Percentiles rank a stretch among this genome's conserved stretches.
Evolutionary conservation across 306 rosid genomes (phyloP).

Genomic region (Dalbergia oliveri): DNA sequence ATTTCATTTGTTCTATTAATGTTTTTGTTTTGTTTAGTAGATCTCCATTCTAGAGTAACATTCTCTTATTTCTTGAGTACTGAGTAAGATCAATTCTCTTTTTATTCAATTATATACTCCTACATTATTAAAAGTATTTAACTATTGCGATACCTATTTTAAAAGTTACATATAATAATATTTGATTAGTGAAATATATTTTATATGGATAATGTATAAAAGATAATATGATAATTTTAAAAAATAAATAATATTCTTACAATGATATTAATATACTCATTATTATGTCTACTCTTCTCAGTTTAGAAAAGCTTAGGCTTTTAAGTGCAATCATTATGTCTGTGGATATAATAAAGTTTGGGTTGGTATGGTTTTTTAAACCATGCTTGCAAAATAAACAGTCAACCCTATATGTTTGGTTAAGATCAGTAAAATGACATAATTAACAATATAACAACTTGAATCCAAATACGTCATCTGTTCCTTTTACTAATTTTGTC

Average conservation of each 20-base stretch:
- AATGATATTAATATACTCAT: not conserved
- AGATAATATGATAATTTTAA: too few species aligned
- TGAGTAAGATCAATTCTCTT: too few species aligned
- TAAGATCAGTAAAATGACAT: conserved; percentile 38
- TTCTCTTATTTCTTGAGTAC: not conserved
- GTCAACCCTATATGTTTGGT: conserved; percentile 24
- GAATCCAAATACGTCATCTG: not conserved
- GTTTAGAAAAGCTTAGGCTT: conserved; percentile 21
- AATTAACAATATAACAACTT: not conserved
- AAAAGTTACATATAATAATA: too few species aligned
- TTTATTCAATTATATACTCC: too few species aligned
- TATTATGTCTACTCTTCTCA: not conserved
- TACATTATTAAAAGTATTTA: too few species aligned
- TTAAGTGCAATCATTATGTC: conserved; percentile 24
- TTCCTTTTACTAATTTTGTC: not conserved
- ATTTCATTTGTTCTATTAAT: not conserved
- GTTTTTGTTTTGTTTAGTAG: not conserved
- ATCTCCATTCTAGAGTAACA: not conserved
- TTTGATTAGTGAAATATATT: too few species aligned
- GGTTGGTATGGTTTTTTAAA: conserved; percentile 3
- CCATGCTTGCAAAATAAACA: conserved; percentile 28
- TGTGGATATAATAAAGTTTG: not conserved
- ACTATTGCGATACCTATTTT: too few species aligned
- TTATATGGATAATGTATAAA: too few species aligned
- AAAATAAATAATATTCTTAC: too few species aligned